Conservation (phyloP, 371 early-diverging fungal genomes). For the Syncephalis plumigaleata region DNA sequence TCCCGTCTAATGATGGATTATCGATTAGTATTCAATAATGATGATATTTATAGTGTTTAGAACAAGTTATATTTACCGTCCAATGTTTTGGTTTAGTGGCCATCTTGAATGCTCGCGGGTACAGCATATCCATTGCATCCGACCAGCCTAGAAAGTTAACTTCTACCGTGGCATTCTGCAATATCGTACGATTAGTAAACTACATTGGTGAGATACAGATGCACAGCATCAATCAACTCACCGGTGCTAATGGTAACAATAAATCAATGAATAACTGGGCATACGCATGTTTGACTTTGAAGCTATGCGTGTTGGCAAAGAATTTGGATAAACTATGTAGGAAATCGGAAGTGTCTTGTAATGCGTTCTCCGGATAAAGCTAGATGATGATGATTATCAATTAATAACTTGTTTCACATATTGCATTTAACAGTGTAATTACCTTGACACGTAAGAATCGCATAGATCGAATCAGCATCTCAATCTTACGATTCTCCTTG, state of each 20-base stretch:
- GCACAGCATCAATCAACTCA: too few relatives aligned
- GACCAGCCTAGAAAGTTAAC: conserved; percentile 88
- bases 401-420: conserved; percentile 4
- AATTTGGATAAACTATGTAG: conserved; percentile 71
- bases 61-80: conserved; percentile 14
- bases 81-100: conserved; percentile 63
- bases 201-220: too few relatives aligned
- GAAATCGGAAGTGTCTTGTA: conserved; percentile 90
- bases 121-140: conserved; percentile 78
- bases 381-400: background rate
- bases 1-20: conserved; percentile 30
- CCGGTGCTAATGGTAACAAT: conserved; percentile 76
- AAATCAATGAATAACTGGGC: conserved; percentile 77
- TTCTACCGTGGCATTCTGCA: conserved; percentile 73
- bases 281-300: conserved; percentile 80
- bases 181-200: too few relatives aligned
- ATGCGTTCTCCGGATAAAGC: conserved; percentile 58
- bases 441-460: conserved; percentile 76
- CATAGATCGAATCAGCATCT: conserved; percentile 77
- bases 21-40: background rate
- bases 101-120: conserved; percentile 81
- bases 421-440: conserved; percentile 8
- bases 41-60: too few relatives aligned
- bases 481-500: conserved; percentile 57
- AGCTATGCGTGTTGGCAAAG: conserved; percentile 63